These are phyloP conservation scores for Yamadazyma philogaea DNA, from an alignment of 805 yeast species.

Conservation along the genomic window DNA sequence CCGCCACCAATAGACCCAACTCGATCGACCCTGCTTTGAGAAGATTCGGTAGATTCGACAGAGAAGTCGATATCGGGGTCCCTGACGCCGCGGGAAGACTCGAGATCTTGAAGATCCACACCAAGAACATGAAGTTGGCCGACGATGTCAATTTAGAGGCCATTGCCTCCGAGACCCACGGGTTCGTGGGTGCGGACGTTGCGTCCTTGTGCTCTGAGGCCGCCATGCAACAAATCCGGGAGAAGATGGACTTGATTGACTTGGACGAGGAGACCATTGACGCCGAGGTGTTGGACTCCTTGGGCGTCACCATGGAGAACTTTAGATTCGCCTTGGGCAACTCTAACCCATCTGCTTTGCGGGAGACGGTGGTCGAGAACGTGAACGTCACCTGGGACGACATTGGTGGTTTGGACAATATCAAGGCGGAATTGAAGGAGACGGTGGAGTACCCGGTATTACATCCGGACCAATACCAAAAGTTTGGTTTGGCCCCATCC, in stretches of 20 bases:
- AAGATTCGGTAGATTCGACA: slow-evolving; percentile 81
- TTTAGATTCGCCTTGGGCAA: slow-evolving; percentile 96
- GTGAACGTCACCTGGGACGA: slow-evolving; percentile 99
- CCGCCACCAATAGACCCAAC: slow-evolving; percentile 91
- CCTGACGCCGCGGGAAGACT: slow-evolving; percentile 99
- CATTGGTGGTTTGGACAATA: slow-evolving; percentile 96
- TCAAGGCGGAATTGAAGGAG: slow-evolving; percentile 95
- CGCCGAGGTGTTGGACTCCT: slow-evolving; percentile 92
- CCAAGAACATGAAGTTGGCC: slow-evolving; percentile 95
- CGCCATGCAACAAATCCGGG: slow-evolving; percentile 99
- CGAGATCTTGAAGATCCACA: slow-evolving; percentile 94
- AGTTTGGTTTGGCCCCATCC: slow-evolving; percentile 96
- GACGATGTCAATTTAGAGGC: slow-evolving; percentile 95
- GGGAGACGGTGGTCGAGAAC: slow-evolving; percentile 98
- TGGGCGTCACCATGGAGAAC: slow-evolving; percentile 99
- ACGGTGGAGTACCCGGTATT: slow-evolving; percentile 98
- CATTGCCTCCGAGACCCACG: slow-evolving; percentile 96
- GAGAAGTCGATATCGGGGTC: slow-evolving; percentile 84
- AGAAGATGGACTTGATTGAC: slow-evolving; percentile 97
- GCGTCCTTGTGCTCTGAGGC: slow-evolving; percentile 99
- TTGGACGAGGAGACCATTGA: slow-evolving; percentile 95
- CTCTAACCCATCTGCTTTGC: slow-evolving; percentile 97
- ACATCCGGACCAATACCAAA: slow-evolving; percentile 98
- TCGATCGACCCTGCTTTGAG: slow-evolving; percentile 83
- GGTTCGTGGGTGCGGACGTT: slow-evolving; percentile 98